These are phyloP conservation scores for Syzygium jambos DNA, from an alignment of 345 rosid species.

Conservation along the genomic window DNA sequence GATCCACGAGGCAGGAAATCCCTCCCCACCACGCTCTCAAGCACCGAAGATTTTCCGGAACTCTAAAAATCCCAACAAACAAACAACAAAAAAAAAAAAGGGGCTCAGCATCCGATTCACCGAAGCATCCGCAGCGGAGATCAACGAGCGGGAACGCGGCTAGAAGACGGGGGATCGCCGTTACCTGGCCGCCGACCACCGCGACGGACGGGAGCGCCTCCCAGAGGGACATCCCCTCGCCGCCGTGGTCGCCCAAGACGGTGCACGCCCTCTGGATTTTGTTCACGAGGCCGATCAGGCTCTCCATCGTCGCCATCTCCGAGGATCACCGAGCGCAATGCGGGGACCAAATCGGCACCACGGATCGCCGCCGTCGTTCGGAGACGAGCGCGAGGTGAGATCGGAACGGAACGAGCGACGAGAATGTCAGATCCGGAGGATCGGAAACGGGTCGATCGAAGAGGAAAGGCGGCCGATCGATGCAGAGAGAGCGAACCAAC, in stretches of 20 bases:
- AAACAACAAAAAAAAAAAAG: background rate
- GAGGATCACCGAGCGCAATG: background rate
- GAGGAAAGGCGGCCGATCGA: background rate
- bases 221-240: conserved; percentile 99
- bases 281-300: conserved; percentile 90
- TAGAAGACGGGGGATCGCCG: conserved; percentile 1
- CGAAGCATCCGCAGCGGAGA: background rate
- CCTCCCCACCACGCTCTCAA: conserved; percentile 95
- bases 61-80: conserved; percentile 34
- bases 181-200: conserved; percentile 98
- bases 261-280: conserved; percentile 97
- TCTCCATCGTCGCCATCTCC: conserved; percentile 89
- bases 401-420: background rate
- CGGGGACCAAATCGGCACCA: background rate
- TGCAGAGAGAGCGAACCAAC: background rate
- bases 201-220: conserved; percentile 98
- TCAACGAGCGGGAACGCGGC: background rate
- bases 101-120: background rate
- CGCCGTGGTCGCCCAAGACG: conserved; percentile 94
- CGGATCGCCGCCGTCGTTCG: background rate
- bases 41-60: conserved; percentile 95
- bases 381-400: background rate
- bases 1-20: conserved; percentile 99
- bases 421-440: background rate
- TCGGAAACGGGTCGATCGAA: background rate